These are phyloP conservation scores for Austroboletus eburneus DNA, from an alignment of 768 basidiomycete genomes.

Conservation along the genomic window DNA sequence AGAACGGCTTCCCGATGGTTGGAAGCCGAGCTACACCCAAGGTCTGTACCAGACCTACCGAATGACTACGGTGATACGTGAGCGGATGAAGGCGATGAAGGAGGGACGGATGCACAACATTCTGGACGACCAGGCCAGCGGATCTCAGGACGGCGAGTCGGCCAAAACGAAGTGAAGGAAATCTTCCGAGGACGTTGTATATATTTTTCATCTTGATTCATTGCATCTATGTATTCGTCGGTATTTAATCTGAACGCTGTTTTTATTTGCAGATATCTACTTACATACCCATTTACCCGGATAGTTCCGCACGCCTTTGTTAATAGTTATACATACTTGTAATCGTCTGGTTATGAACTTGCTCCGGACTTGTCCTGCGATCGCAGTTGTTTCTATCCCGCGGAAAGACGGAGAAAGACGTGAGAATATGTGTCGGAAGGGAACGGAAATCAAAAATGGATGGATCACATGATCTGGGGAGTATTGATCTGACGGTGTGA, in stretches of 20 bases:
- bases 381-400: too few relatives aligned
- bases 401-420: neutral
- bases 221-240: too few relatives aligned
- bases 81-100: conserved; percentile 24
- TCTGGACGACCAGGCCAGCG: conserved; percentile 11
- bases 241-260: too few relatives aligned
- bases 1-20: conserved; percentile 46
- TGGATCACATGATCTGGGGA: too few relatives aligned
- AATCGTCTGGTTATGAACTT: too few relatives aligned
- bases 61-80: conserved; percentile 26
- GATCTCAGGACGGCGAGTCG: neutral
- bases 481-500: too few relatives aligned
- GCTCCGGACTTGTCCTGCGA: too few relatives aligned
- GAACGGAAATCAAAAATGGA: conserved; percentile 4
- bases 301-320: too few relatives aligned
- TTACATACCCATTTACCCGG: too few relatives aligned
- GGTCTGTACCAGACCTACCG: conserved; percentile 29
- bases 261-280: too few relatives aligned
- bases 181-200: neutral
- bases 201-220: neutral
- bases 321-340: too few relatives aligned
- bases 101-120: conserved; percentile 16
- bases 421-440: neutral
- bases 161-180: conserved; percentile 15
- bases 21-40: conserved; percentile 30